A percentile compares a stretch with the other conserved stretches of the same genome.
Conservation (phyloP, 1,284 basidiomycete genomes). For the Cryptococcus floricola region DNA sequence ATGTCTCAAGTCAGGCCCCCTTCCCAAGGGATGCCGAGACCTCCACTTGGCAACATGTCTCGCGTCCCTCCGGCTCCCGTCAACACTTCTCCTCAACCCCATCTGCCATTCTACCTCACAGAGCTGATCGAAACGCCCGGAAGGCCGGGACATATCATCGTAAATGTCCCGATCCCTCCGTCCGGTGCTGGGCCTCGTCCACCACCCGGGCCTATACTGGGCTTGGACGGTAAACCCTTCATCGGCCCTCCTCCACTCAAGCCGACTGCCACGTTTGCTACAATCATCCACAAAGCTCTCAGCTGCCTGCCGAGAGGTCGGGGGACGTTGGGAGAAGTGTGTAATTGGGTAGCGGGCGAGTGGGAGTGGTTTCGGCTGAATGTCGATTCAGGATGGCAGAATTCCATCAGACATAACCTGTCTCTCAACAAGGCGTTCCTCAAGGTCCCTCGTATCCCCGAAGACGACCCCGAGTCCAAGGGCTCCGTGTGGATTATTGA, state of each 20-base stretch:
- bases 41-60: neutral
- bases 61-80: slow-evolving; percentile 6
- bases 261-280: slow-evolving; percentile 47
- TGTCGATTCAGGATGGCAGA: slow-evolving; percentile 82
- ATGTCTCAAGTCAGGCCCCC: slow-evolving; percentile 16
- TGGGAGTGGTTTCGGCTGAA: slow-evolving; percentile 85
- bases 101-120: slow-evolving; percentile 40
- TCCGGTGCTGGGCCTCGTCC: slow-evolving; percentile 45
- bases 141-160: slow-evolving; percentile 43
- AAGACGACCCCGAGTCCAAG: slow-evolving; percentile 74
- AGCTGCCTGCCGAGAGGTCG: slow-evolving; percentile 58
- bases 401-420: slow-evolving; percentile 86
- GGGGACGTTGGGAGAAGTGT: slow-evolving; percentile 86
- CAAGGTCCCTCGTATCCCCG: slow-evolving; percentile 73
- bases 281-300: slow-evolving; percentile 47
- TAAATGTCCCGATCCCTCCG: slow-evolving; percentile 45
- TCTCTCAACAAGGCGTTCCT: slow-evolving; percentile 82
- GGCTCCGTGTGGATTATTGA: slow-evolving; percentile 87
- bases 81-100: slow-evolving; percentile 22
- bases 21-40: neutral
- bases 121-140: slow-evolving; percentile 42
- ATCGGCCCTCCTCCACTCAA: slow-evolving; percentile 48
- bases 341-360: slow-evolving; percentile 81
- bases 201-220: slow-evolving; percentile 42
- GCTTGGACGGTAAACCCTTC: slow-evolving; percentile 46